Evolutionary conservation across 768 basidiomycete species (phyloP).

Genomic region (Hebeloma cylindrosporum): DNA sequence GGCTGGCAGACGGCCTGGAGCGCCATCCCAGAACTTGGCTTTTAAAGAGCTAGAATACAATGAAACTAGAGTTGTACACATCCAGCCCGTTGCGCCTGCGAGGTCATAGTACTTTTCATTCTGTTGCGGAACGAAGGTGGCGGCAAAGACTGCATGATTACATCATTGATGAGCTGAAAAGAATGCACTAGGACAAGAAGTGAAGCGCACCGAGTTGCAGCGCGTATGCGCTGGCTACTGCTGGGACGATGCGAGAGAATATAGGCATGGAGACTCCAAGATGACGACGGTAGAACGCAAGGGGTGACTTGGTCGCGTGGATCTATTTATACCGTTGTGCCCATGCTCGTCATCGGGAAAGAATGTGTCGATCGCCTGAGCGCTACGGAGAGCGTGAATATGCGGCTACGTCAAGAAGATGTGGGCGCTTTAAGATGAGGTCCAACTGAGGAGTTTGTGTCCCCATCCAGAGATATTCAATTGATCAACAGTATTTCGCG

Average conservation of each 20-base stretch:
- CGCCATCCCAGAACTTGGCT: constrained; percentile 44
- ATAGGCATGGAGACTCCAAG: constrained; percentile 50
- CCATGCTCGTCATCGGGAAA: too few relatives aligned
- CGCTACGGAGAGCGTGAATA: too few relatives aligned
- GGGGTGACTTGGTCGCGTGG: neutral
- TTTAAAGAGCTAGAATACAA: constrained; percentile 62
- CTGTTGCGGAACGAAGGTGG: constrained; percentile 62
- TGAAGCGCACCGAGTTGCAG: constrained; percentile 45
- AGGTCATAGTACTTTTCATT: constrained; percentile 70
- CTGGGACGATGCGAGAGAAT: constrained; percentile 54
- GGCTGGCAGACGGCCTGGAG: constrained; percentile 37
- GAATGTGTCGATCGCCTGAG: too few relatives aligned
- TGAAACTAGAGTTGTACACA: constrained; percentile 58
- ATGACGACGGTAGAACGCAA: neutral
- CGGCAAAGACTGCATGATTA: constrained; percentile 45
- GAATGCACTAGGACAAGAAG: neutral
- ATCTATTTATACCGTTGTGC: constrained; percentile 14
- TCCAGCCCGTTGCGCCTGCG: constrained; percentile 63
- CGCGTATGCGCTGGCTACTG: constrained; percentile 47
- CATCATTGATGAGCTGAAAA: neutral
- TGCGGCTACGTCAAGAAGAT: too few relatives aligned
- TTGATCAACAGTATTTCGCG: constrained; percentile 14
- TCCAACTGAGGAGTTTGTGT: too few relatives aligned
- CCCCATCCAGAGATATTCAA: too few relatives aligned
- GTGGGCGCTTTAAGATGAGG: too few relatives aligned